Evolutionary conservation across 2,329 filamentous ascomycete species (phyloP).

Genomic region (Exophiala bonariae): DNA sequence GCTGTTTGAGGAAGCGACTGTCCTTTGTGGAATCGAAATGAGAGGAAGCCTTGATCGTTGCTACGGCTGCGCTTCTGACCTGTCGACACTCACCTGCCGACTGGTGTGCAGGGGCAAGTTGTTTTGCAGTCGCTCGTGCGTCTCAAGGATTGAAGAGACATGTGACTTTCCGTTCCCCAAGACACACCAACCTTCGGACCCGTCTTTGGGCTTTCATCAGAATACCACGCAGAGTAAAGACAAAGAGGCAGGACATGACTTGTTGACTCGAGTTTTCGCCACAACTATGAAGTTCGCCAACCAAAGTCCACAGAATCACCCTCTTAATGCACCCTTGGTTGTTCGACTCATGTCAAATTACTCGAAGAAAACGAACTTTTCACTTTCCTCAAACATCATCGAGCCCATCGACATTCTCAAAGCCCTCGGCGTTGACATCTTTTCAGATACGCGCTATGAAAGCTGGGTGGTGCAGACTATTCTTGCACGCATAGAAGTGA

Average conservation of each 20-base stretch:
- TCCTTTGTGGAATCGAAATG: too few relatives aligned
- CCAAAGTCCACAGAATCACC: background rate
- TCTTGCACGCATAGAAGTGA: background rate
- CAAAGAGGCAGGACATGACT: background rate
- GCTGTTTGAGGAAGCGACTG: too few relatives aligned
- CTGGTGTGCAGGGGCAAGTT: too few relatives aligned
- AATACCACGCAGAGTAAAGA: background rate
- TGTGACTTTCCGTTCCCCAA: too few relatives aligned
- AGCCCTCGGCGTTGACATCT: constrained; percentile 1
- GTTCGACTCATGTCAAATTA: background rate
- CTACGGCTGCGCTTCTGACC: too few relatives aligned
- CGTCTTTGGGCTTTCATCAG: background rate
- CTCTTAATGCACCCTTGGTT: background rate
- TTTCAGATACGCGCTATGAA: background rate
- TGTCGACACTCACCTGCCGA: too few relatives aligned
- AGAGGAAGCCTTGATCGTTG: too few relatives aligned
- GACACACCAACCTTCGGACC: background rate
- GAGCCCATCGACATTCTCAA: background rate
- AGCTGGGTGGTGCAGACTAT: constrained; percentile 5
- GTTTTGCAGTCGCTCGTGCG: too few relatives aligned
- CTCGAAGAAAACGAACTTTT: background rate
- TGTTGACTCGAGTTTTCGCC: background rate
- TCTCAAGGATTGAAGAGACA: too few relatives aligned
- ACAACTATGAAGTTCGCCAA: background rate
- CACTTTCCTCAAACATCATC: background rate